Base-by-base conservation (phyloP, 2,329 filamentous ascomycete genomes). In the Aspergillus sp. region DNA sequence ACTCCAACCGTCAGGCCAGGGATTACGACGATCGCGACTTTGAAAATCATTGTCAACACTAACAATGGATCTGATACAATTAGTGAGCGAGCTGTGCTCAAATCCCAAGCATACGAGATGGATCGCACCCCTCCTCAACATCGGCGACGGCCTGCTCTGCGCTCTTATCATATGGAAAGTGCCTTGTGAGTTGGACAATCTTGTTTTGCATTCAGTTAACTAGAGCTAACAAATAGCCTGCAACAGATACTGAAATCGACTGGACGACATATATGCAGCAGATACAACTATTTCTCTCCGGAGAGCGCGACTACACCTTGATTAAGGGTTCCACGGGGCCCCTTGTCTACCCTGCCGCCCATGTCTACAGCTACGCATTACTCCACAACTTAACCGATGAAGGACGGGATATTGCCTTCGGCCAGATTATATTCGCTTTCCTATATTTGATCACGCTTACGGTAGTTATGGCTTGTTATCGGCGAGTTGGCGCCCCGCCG, bases 211-310 rank as follows among this genome's bases (percentile, higher is more conserved):
- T 41, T 52, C 56, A 40, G 52, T 48, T 47, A 51, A 33, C 22
- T 56, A 49, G 64, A 66, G 62, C 66, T 59, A 48, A 46, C 52
- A 24, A 37, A 56, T 53, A 61, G 48, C 60, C 64, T 45, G 52
- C 50, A 17, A 44, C 65, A 90, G 95, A 99, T 73, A 99, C 95
- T 44, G 95, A 99, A 75, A 99, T 99, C 70, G 95, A 99, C 77
- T 99, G 93, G 93, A 84, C 83, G 58, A 91, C 95, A 0, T 99
- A 99, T 75, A 98, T 99, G 93, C 84, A 97, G 73, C 95, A 99
- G 70, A 82, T 98, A 45, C 77, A 83, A 41, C 87, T 93, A 66
- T 95, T 89, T 69, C 78, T 93, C 46, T 82, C 85, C 17, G 95
- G 95, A 69, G 93, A 98, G 79, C 86, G 90, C 71, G 89, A 97